phyloP scores from a whole-genome alignment of 2,329 filamentous ascomycete species.

The Calonectria henricotiae region DNA sequence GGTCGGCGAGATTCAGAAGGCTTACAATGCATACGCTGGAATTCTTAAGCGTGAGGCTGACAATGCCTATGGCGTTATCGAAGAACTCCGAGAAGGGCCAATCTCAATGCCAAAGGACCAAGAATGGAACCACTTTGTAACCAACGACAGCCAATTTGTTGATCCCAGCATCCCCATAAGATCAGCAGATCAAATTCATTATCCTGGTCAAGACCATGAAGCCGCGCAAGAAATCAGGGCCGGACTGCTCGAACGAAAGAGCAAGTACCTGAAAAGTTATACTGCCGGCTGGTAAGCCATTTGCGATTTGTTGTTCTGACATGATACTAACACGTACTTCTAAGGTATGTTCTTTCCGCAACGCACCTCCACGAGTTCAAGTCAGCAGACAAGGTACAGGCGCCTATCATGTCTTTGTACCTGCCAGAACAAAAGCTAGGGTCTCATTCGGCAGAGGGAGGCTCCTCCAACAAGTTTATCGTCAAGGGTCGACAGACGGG shows the following conservation, averaged over 20 bases:
- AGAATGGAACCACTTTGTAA: conserved; percentile 90
- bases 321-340: conserved; percentile 30
- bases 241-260: conserved; percentile 95
- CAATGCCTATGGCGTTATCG: conserved; percentile 82
- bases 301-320: neutral
- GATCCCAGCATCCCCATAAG: conserved; percentile 87
- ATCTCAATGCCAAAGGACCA: conserved; percentile 94
- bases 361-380: conserved; percentile 99
- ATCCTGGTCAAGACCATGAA: conserved; percentile 90
- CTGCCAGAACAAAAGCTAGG: conserved; percentile 96
- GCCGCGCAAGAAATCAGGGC: conserved; percentile 88
- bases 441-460: conserved; percentile 86
- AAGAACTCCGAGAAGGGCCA: conserved; percentile 87
- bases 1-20: conserved; percentile 97
- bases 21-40: conserved; percentile 93
- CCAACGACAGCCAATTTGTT: conserved; percentile 87
- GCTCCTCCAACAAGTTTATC: conserved; percentile 96
- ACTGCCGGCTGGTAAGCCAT: conserved; percentile 88
- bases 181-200: conserved; percentile 86
- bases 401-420: conserved; percentile 96
- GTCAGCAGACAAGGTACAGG: conserved; percentile 93
- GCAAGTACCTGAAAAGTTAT: conserved; percentile 98
- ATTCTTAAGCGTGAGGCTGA: conserved; percentile 95
- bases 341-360: conserved; percentile 93
- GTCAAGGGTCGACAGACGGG: conserved; percentile 97